Evolutionary conservation across 495 filamentous ascomycete species (phyloP), one percentile per base, ranked within the genome.

Genomic region (Diplogelasinospora grovesii): DNA sequence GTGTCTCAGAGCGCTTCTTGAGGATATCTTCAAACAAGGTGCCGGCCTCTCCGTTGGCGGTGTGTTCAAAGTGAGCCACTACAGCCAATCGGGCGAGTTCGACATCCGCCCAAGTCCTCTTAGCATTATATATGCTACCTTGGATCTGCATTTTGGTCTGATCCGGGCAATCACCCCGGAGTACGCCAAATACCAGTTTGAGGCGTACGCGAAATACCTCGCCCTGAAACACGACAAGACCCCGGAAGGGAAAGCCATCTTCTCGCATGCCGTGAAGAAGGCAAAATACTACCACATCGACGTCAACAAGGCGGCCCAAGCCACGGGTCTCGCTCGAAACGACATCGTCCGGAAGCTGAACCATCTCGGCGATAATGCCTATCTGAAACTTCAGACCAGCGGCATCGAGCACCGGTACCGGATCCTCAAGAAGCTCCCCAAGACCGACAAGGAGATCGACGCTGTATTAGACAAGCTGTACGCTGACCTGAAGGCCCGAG

Each of bases 131-230:
- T 68, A 74, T 25, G 62, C 74, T 13, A 67, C 69, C 19, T 59
- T 79, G 4, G 75, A 79, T 38, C 61, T 82, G 7, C 69, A 64
- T 8, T 75, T 77, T 42, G 58, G 57, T 1, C 52, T 77, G 3
- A 52, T 82, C 36, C 60, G 78, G 14, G 71, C 73, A 2, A 65
- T 70, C 11, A 78, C 75, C 0, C 68, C 75, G 5, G 71, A 73
- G 40, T 80, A 78, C 40, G 63, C 61, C 5, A 53, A 54, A 2
- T 80, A 78, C 43, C 58, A 59, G 35, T 82, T 70, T 47, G 60
- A 54, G 21, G 57, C 59, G 20, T 49, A 32, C 9, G 16, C 41
- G 0, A 8, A 11, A 0, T 75, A 70, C 30, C 21, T 45, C 3
- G 11, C 27, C 0, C 21, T 52, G 3, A 44, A 50, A 4, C 20